phyloP scores from a whole-genome alignment of 2,329 filamentous ascomycete species.

The Corniculantispora saksenae region DNA sequence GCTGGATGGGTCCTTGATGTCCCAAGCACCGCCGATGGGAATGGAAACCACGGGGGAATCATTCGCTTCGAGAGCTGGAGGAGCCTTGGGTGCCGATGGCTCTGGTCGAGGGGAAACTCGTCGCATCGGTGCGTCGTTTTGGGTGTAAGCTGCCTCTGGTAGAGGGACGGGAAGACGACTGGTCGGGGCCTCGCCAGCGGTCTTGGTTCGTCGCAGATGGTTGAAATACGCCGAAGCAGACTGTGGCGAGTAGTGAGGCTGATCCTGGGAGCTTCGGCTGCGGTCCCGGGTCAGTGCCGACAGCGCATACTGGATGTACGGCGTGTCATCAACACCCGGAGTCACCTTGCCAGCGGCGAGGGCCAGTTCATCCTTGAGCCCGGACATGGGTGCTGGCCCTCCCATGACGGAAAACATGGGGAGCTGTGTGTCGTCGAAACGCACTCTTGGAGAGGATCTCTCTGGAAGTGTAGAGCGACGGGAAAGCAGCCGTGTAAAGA shows the following conservation, averaged over 20 bases:
- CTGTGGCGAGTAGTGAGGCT: slow-evolving; percentile 50
- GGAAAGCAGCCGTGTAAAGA: slow-evolving; percentile 16
- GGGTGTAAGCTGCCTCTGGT: slow-evolving; percentile 31
- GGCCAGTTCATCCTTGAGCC: slow-evolving; percentile 55
- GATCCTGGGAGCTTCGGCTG: slow-evolving; percentile 56
- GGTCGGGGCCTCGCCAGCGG: background rate
- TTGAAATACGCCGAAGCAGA: slow-evolving; percentile 34
- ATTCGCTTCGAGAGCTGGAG: background rate
- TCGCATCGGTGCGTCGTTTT: slow-evolving; percentile 19
- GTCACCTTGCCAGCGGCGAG: slow-evolving; percentile 59
- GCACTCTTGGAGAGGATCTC: slow-evolving; percentile 28
- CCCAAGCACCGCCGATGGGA: slow-evolving; percentile 8
- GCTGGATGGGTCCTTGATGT: slow-evolving; percentile 9
- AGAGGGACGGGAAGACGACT: slow-evolving; percentile 25
- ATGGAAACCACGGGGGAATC: slow-evolving; percentile 14
- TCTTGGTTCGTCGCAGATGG: slow-evolving; percentile 8
- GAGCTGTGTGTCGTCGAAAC: slow-evolving; percentile 42
- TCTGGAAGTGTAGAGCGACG: slow-evolving; percentile 1
- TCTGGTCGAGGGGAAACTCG: background rate
- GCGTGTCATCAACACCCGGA: slow-evolving; percentile 79
- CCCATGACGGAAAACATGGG: slow-evolving; percentile 40
- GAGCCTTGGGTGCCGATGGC: background rate
- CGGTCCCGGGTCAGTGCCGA: slow-evolving; percentile 80
- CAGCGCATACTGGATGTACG: slow-evolving; percentile 87
- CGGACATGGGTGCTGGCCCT: slow-evolving; percentile 21